These are phyloP conservation scores for Coemansia sp. DNA, from an alignment of 192 early-diverging fungal genomes.

Conservation along the genomic window DNA sequence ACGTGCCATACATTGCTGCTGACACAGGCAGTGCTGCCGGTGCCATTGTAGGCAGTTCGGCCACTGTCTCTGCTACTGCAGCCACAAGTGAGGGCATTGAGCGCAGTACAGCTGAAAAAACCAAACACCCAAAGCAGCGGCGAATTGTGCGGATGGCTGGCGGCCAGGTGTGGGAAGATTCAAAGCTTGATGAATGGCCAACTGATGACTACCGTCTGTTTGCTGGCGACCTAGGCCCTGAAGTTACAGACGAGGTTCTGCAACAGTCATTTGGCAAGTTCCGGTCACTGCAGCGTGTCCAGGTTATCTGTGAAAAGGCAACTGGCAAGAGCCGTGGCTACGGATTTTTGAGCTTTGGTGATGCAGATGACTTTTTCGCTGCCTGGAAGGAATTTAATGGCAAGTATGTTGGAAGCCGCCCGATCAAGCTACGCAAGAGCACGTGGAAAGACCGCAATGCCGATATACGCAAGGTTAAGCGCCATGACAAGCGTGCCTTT, in stretches of 20 bases:
- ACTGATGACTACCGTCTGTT: slow-evolving; percentile 90
- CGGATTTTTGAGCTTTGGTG: slow-evolving; percentile 91
- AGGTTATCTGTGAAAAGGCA: slow-evolving; percentile 83
- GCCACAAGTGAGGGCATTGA: no score
- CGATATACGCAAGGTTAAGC: slow-evolving; percentile 61
- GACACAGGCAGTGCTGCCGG: background rate
- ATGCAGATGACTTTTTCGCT: slow-evolving; percentile 86
- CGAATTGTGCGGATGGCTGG: slow-evolving; percentile 78
- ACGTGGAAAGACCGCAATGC: slow-evolving; percentile 89
- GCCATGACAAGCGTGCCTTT: slow-evolving; percentile 41
- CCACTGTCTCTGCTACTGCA: background rate
- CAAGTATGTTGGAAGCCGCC: slow-evolving; percentile 94
- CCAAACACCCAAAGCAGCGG: slow-evolving; percentile 59
- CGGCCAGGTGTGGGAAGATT: slow-evolving; percentile 93
- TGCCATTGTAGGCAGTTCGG: background rate
- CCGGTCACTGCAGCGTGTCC: slow-evolving; percentile 73
- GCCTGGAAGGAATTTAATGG: slow-evolving; percentile 97
- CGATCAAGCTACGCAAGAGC: slow-evolving; percentile 91
- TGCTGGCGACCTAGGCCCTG: slow-evolving; percentile 91
- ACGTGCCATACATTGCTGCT: slow-evolving; percentile 22
- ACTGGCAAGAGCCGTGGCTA: slow-evolving; percentile 87
- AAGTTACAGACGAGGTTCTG: slow-evolving; percentile 83
- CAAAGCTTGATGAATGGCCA: slow-evolving; percentile 83
- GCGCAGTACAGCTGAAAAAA: slow-evolving; percentile 9
- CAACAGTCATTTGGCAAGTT: slow-evolving; percentile 83